Evolutionary conservation across 139 green algal species (phyloP), one percentile per base, ranked within the genome.

Genomic region (Haematococcus lacustris): DNA sequence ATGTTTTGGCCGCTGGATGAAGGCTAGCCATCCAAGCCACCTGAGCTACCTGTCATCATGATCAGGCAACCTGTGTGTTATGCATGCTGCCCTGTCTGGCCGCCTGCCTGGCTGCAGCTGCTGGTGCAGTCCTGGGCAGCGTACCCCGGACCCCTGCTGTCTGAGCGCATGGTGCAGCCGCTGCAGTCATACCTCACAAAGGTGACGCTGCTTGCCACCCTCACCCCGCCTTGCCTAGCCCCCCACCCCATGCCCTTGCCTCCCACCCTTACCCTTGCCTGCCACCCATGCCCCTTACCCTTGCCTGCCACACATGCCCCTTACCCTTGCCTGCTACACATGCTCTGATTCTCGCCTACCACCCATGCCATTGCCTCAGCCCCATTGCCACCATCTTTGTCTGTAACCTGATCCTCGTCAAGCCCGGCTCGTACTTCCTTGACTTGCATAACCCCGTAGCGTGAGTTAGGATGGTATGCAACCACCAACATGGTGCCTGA

Each of bases 101-200:
- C 17, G 17, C 3, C 34, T 57, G 25, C 47, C 1, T 61, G 41
- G 35, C 63, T 60, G 65, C 37, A 93, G 80, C 78, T 93, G 59
- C 77, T 97, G 73, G 85, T 95, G 51, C 88, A 87, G 67, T 96
- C 91, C 91, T 96, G 90, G 91, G 78, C 85, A 1, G 86, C 91
- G 47, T 96, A 96, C 80, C 90, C 90, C 0, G 73, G 76, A 4
- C 72, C 78, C 5, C 73, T 96, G 51, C 86, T 96, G 57, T 73
- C 85, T 67, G 41, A 62, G 59, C 78, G 85, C 1, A 38, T 82
- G 32, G 76, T 82, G 60, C 5, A 38, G 28, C 77, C 77, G 5
- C 34, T 83, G 69, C 73, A 83, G 70, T 41, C 70, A 3, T 82
- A 63, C 73, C 51, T 85, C 25, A 80, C 80, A 28, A 78, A 51